Percentiles rank a stretch among this genome's conserved stretches.
phyloP scores from a whole-genome alignment of 805 yeast species.

The Suhomyces emberorum region DNA sequence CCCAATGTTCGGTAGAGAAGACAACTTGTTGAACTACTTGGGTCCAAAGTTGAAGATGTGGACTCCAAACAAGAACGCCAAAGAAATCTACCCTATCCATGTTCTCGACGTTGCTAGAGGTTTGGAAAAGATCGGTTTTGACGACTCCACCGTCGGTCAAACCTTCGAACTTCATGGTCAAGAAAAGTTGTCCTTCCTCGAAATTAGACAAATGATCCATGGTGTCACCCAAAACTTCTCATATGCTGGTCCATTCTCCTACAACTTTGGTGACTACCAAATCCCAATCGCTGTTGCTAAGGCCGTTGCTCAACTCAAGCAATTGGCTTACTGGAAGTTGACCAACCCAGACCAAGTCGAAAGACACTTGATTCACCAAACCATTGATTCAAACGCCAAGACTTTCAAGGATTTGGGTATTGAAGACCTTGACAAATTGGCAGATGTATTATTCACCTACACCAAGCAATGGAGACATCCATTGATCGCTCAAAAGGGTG shows the following conservation, averaged over 20 bases:
- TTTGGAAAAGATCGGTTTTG: slow-evolving; percentile 72
- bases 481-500: slow-evolving; percentile 44
- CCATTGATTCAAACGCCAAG: slow-evolving; percentile 54
- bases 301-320: slow-evolving; percentile 42
- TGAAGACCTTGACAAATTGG: slow-evolving; percentile 37
- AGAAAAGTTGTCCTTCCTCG: slow-evolving; percentile 57
- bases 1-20: slow-evolving; percentile 74
- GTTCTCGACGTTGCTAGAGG: slow-evolving; percentile 76
- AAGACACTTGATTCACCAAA: slow-evolving; percentile 68
- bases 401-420: slow-evolving; percentile 73
- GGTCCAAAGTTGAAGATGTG: slow-evolving; percentile 56
- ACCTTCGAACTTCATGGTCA: slow-evolving; percentile 72
- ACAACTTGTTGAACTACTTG: slow-evolving; percentile 60
- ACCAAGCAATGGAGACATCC: slow-evolving; percentile 51
- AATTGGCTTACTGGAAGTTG: slow-evolving; percentile 43
- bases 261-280: slow-evolving; percentile 40
- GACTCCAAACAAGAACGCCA: slow-evolving; percentile 63
- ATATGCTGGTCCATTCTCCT: slow-evolving; percentile 43
- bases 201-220: slow-evolving; percentile 69
- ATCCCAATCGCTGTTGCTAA: slow-evolving; percentile 46
- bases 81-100: slow-evolving; percentile 67
- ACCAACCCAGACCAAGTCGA: slow-evolving; percentile 71
- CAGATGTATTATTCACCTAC: slow-evolving; percentile 43
- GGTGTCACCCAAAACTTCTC: slow-evolving; percentile 52
- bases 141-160: slow-evolving; percentile 76